These are phyloP conservation scores for Xanthoconium purpureum DNA, from an alignment of 768 basidiomycete species.

Conservation along the genomic window DNA sequence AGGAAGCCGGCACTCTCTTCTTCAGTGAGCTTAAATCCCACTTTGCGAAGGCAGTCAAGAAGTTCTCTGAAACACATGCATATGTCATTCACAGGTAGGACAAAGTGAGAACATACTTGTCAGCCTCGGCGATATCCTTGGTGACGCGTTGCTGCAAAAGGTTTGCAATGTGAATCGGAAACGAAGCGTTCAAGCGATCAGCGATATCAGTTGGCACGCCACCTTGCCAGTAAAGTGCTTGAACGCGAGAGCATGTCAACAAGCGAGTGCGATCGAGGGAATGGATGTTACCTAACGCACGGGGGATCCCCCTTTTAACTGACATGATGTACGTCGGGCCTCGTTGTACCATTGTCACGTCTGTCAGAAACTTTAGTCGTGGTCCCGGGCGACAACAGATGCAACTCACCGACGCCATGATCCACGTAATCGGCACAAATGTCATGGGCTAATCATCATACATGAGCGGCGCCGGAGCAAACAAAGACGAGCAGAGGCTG, in stretches of 20 bases:
- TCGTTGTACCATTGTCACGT: constrained; percentile 50
- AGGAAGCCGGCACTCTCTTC: constrained; percentile 50
- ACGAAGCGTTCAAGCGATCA: constrained; percentile 50
- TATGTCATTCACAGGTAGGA: neutral
- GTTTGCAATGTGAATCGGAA: constrained; percentile 35
- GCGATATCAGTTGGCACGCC: constrained; percentile 49
- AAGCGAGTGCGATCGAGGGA: constrained; percentile 11
- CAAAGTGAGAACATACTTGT: constrained; percentile 40
- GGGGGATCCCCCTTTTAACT: constrained; percentile 38
- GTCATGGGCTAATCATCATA: constrained; percentile 40
- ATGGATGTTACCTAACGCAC: constrained; percentile 12
- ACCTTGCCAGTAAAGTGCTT: constrained; percentile 43
- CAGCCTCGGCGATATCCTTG: constrained; percentile 48
- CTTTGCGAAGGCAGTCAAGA: constrained; percentile 52
- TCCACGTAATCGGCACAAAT: constrained; percentile 46
- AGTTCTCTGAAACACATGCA: constrained; percentile 36
- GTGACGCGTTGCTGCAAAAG: constrained; percentile 36
- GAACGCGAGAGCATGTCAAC: neutral
- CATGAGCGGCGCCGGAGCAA: neutral
- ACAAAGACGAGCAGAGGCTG: no score
- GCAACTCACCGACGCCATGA: constrained; percentile 42
- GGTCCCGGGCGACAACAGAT: neutral
- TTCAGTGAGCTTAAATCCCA: constrained; percentile 60
- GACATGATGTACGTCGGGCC: constrained; percentile 54
- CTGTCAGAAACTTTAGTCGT: constrained; percentile 18